phyloP scores from a whole-genome alignment of 192 early-diverging fungal species.

The Mortierella hygrophila region DNA sequence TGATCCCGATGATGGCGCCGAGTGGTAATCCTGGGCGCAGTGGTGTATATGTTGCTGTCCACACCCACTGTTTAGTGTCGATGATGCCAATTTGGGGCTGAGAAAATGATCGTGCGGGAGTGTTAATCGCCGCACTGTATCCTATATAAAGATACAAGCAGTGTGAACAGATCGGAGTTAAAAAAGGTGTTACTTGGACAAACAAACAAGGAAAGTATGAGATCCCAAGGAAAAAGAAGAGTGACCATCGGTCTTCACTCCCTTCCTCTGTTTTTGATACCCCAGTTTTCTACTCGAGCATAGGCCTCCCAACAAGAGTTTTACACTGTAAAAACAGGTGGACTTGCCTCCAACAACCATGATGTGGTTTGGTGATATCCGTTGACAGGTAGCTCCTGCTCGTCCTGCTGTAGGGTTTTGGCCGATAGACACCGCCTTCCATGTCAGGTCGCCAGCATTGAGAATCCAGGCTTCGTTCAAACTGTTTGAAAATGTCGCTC shows the following conservation, averaged over 20 bases:
- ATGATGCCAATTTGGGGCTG: conserved; percentile 37
- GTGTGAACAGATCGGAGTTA: neutral
- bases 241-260: neutral
- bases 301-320: neutral
- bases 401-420: conserved; percentile 9
- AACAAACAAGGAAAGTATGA: neutral
- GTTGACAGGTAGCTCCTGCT: conserved; percentile 34
- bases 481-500: neutral
- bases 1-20: conserved; percentile 23
- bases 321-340: conserved; percentile 1
- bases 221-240: neutral
- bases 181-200: neutral
- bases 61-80: conserved; percentile 26
- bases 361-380: conserved; percentile 15
- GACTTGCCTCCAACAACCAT: conserved; percentile 42
- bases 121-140: neutral
- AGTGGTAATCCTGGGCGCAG: neutral
- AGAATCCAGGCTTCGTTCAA: conserved; percentile 35
- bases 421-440: neutral
- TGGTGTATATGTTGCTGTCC: conserved; percentile 14
- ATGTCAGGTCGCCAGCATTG: conserved; percentile 1
- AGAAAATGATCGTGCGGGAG: conserved; percentile 19
- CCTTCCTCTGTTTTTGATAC: neutral
- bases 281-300: neutral
- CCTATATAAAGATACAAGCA: neutral